A percentile compares a stretch with the other conserved stretches of the same genome.
phyloP scores from a whole-genome alignment of 495 filamentous ascomycete species.

The Lasiosphaeria ovina region DNA sequence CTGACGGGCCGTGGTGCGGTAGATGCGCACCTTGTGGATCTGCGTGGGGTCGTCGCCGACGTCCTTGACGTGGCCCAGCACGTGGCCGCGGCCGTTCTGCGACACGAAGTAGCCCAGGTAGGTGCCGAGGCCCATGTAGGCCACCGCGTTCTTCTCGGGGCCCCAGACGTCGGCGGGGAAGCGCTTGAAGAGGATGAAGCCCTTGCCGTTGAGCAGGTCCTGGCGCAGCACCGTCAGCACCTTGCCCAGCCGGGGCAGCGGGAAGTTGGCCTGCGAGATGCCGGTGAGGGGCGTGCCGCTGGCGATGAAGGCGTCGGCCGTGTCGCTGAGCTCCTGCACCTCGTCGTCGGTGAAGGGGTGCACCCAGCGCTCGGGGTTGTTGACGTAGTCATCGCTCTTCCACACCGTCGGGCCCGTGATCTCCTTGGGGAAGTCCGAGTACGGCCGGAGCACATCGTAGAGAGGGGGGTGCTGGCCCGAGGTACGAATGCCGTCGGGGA shows the following conservation, averaged over 20 bases:
- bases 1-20: slow-evolving; percentile 80
- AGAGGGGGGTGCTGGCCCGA: slow-evolving; percentile 79
- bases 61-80: slow-evolving; percentile 89
- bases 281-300: slow-evolving; percentile 64
- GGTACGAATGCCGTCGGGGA: slow-evolving; percentile 57
- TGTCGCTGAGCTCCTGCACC: slow-evolving; percentile 62
- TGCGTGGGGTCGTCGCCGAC: slow-evolving; percentile 76
- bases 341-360: slow-evolving; percentile 67
- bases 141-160: slow-evolving; percentile 75
- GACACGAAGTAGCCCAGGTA: slow-evolving; percentile 82
- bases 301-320: slow-evolving; percentile 67
- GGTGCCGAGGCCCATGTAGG: slow-evolving; percentile 88
- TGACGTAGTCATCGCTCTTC: slow-evolving; percentile 67
- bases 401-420: slow-evolving; percentile 78
- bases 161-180: slow-evolving; percentile 76
- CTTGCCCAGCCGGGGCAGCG: slow-evolving; percentile 57
- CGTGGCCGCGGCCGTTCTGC: slow-evolving; percentile 85
- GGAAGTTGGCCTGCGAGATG: slow-evolving; percentile 71
- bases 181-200: slow-evolving; percentile 86
- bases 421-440: slow-evolving; percentile 67
- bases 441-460: slow-evolving; percentile 63
- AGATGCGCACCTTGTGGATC: slow-evolving; percentile 83
- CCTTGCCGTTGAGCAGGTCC: slow-evolving; percentile 79
- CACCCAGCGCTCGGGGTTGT: slow-evolving; percentile 74
- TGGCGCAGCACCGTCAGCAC: slow-evolving; percentile 58